Evolutionary conservation across 1,284 basidiomycete genomes (phyloP), one percentile per base, ranked within the genome.

Genomic region (Pyrrhoderma noxium): DNA sequence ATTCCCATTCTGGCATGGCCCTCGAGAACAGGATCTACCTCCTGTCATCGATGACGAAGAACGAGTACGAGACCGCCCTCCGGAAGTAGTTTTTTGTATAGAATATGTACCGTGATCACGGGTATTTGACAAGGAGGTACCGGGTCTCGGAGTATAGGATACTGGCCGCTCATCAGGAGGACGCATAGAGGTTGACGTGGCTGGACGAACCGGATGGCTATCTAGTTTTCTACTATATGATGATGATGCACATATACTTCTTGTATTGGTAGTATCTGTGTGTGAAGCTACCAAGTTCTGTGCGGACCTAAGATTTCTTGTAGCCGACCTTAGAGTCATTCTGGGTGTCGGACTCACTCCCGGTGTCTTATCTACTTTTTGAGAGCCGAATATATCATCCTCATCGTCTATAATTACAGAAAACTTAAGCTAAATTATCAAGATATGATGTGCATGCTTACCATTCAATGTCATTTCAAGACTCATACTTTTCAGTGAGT

Each of bases 361-460:
- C 11, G 27, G 27, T 5, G 27, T 5, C 7, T 31, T 31, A 13
- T 16, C 21, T 40, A 22, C 8, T 18, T 31, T 50, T 35, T 18
- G 42, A 18, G 47, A 25, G 2, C 43, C 53, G 16, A 55, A 55
- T 34, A 51, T 47, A 14, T 55, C 53, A 23, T 55, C 53, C 4
- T 55, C 53, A 22, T 49, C 52, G 11, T 31, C 27, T 31, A 31
- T 31, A 31, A 11, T 31, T 11, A n/a, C n/a, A n/a, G n/a, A n/a
- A n/a, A n/a, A n/a, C n/a, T n/a, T n/a, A n/a, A n/a, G n/a, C n/a
- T n/a, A n/a, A n/a, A n/a, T n/a, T n/a, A n/a, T n/a, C n/a, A n/a
- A n/a, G n/a, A n/a, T n/a, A n/a, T n/a, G n/a, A n/a, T n/a, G n/a
- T n/a, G n/a, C n/a, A n/a, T n/a, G n/a, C n/a, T 42, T 35, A 40